These are phyloP conservation scores for Adiantum capillusveneris DNA, from an alignment of 75 land plant genomes.

Conservation along the genomic window DNA sequence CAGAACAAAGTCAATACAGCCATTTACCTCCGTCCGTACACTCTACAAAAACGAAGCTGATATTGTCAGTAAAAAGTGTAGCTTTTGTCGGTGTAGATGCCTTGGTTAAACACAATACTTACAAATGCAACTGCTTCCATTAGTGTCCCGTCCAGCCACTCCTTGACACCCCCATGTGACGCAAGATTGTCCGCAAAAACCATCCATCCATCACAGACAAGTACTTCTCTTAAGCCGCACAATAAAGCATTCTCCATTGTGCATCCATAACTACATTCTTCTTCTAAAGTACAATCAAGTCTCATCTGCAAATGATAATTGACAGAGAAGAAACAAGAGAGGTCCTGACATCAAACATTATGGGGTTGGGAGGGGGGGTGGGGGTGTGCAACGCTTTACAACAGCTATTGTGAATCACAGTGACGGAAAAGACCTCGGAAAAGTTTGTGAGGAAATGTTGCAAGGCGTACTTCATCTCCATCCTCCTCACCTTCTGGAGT, in stretches of 20 bases:
- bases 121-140: not conserved
- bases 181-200: not conserved
- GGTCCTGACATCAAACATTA: not conserved
- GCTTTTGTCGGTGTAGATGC: too few relatives aligned
- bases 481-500: not conserved
- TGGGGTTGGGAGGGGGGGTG: too few relatives aligned
- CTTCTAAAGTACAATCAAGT: not conserved
- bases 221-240: slow-evolving; percentile 1
- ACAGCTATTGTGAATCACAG: not conserved
- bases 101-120: too few relatives aligned
- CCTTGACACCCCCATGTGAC: not conserved
- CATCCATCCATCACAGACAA: slow-evolving; percentile 1
- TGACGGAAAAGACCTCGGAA: not conserved
- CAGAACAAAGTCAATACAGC: not conserved
- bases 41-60: not conserved
- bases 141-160: not conserved
- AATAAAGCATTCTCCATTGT: not conserved
- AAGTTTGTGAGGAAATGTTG: not conserved
- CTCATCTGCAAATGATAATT: not conserved
- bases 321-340: not conserved
- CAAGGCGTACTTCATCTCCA: not conserved
- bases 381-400: not conserved
- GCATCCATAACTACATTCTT: not conserved
- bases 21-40: not conserved
- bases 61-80: not conserved